Conservation (phyloP, 257 asterid genomes). For the Fraxinus americana region DNA sequence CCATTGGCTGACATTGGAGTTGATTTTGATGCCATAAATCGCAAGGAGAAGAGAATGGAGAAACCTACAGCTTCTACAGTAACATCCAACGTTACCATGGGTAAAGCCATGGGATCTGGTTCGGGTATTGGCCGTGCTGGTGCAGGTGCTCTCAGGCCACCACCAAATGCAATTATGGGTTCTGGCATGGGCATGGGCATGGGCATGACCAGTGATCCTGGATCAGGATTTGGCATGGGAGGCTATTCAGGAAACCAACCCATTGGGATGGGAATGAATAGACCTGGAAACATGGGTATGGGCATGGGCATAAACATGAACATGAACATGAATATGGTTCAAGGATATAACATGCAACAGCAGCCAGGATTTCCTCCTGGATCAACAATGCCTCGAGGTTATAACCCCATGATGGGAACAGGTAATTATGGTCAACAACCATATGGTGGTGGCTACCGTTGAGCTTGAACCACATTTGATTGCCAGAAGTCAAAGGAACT, state of each 20-base stretch:
- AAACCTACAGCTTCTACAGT: constrained; percentile 63
- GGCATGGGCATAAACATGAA: neutral
- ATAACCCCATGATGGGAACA: constrained; percentile 66
- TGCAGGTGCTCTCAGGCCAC: constrained; percentile 53
- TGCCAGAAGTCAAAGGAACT: constrained; percentile 12
- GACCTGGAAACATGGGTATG: neutral
- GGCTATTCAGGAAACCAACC: neutral
- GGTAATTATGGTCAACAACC: constrained; percentile 74
- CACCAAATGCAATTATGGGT: constrained; percentile 61
- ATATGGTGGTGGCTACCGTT: constrained; percentile 78
- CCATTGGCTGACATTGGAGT: constrained; percentile 91
- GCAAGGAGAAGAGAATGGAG: constrained; percentile 95
- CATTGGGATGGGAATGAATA: neutral
- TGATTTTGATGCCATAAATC: constrained; percentile 94
- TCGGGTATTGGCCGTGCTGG: constrained; percentile 92
- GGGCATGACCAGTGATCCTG: constrained; percentile 37
- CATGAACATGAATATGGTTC: constrained; percentile 38
- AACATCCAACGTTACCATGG: constrained; percentile 80
- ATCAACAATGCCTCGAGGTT: constrained; percentile 55
- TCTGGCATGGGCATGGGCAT: constrained; percentile 42
- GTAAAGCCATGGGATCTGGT: constrained; percentile 99
- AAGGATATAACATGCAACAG: constrained; percentile 57
- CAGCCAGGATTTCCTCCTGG: constrained; percentile 71
- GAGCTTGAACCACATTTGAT: constrained; percentile 23
- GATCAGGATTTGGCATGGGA: constrained; percentile 42